Percentiles rank a stretch among this genome's conserved stretches.
Conservation (phyloP, 2,329 filamentous ascomycete species). For the Hypoxylon sp. region DNA sequence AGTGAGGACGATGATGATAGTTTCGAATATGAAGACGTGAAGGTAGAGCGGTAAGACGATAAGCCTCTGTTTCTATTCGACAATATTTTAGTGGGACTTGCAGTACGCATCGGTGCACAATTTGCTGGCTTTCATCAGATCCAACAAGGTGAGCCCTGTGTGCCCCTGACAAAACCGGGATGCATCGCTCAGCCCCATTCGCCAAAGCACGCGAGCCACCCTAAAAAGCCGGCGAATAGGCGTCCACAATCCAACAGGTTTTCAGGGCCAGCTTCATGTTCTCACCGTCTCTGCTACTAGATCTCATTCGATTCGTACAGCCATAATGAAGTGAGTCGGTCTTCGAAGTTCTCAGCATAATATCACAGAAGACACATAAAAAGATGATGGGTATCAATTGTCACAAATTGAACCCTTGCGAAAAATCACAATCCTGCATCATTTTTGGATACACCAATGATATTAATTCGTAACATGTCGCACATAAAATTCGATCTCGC, state of each 20-base stretch:
- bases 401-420: constrained; percentile 2
- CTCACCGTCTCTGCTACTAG: constrained; percentile 2
- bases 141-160: constrained; percentile 28
- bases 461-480: constrained; percentile 5
- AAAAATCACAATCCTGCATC: neutral
- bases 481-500: constrained; percentile 19
- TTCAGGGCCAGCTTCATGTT: constrained; percentile 10
- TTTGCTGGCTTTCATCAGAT: constrained; percentile 6
- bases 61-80: constrained; percentile 22
- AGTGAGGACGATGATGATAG: constrained; percentile 8
- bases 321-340: neutral
- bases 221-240: constrained; percentile 29
- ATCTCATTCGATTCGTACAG: neutral
- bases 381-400: neutral
- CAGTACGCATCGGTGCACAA: constrained; percentile 10
- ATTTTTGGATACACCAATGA: neutral
- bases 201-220: constrained; percentile 9
- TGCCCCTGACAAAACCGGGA: constrained; percentile 22
- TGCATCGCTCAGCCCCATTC: constrained; percentile 27
- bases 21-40: neutral
- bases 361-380: neutral
- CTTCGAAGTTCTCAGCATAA: neutral
- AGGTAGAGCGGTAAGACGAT: constrained; percentile 37
- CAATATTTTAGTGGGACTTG: constrained; percentile 37
- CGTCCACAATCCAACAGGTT: constrained; percentile 24